These are phyloP conservation scores for Talaromyces sp. DNA, from an alignment of 2,329 filamentous ascomycete genomes.

Conservation along the genomic window DNA sequence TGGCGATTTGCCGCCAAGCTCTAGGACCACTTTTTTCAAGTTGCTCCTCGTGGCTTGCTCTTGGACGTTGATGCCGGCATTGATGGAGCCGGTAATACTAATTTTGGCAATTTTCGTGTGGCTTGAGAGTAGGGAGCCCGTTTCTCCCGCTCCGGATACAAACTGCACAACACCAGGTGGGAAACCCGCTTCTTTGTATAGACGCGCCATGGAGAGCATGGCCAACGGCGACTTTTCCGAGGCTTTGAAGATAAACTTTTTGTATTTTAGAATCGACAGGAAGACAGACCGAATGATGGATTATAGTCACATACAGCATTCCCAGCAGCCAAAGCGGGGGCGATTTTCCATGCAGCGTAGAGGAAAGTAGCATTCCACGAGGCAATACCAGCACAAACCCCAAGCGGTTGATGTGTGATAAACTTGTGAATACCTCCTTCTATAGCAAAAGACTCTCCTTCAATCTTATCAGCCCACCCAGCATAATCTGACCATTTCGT, in stretches of 20 bases:
- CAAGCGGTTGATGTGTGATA: slow-evolving; percentile 14
- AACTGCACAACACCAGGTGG: slow-evolving; percentile 42
- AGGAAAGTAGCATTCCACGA: slow-evolving; percentile 26
- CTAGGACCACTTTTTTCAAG: slow-evolving; percentile 45
- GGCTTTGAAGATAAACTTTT: slow-evolving; percentile 38
- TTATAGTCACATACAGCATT: slow-evolving; percentile 34
- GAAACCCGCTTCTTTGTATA: slow-evolving; percentile 40
- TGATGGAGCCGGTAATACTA: slow-evolving; percentile 26
- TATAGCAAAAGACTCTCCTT: slow-evolving; percentile 15
- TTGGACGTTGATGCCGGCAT: slow-evolving; percentile 37
- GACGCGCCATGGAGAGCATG: slow-evolving; percentile 28
- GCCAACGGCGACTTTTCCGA: slow-evolving; percentile 41
- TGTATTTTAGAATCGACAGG: too few relatives aligned
- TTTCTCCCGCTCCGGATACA: slow-evolving; percentile 22
- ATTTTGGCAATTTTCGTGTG: slow-evolving; percentile 26
- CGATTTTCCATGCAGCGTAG: slow-evolving; percentile 36
- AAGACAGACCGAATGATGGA: too few relatives aligned
- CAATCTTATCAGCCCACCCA: slow-evolving; percentile 55
- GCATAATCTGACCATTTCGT: slow-evolving; percentile 2
- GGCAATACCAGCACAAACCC: slow-evolving; percentile 14
- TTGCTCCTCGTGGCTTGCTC: slow-evolving; percentile 49
- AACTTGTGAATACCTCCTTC: slow-evolving; percentile 16
- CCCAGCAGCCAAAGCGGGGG: slow-evolving; percentile 40
- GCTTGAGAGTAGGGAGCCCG: slow-evolving; percentile 35
- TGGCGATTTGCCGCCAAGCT: slow-evolving; percentile 43